Conservation (phyloP, 169 alveolate species). For the Babesia bovis region DNA sequence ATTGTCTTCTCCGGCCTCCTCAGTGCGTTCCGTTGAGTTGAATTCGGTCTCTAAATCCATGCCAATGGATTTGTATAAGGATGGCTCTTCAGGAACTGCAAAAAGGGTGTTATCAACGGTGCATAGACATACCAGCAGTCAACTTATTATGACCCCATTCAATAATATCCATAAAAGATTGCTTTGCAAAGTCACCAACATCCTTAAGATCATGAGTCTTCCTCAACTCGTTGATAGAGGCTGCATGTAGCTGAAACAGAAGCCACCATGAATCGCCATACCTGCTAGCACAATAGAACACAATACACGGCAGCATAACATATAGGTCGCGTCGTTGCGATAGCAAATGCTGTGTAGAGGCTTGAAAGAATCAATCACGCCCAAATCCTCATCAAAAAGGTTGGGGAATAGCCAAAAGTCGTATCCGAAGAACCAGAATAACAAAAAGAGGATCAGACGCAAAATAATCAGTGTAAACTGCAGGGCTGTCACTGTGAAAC, state of each 20-base stretch:
- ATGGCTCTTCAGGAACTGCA: constrained; percentile 68
- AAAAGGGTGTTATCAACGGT: constrained; percentile 21
- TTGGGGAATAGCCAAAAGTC: constrained; percentile 86
- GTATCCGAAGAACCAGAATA: constrained; percentile 83
- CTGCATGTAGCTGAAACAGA: constrained; percentile 1
- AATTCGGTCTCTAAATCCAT: constrained; percentile 60
- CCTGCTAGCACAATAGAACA: constrained; percentile 82
- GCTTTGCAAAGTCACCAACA: constrained; percentile 80
- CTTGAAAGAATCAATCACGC: constrained; percentile 83
- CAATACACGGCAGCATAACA: constrained; percentile 74
- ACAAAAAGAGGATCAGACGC: constrained; percentile 73
- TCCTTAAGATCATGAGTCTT: constrained; percentile 81
- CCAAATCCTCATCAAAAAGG: constrained; percentile 85
- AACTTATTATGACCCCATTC: constrained; percentile 86
- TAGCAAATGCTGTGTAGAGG: constrained; percentile 75
- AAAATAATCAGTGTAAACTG: constrained; percentile 69
- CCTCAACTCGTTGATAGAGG: constrained; percentile 77
- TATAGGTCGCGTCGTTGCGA: constrained; percentile 73
- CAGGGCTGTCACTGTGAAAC: neutral
- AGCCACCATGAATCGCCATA: neutral
- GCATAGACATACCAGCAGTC: constrained; percentile 57
- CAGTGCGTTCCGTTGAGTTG: constrained; percentile 32
- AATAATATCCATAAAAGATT: constrained; percentile 80
- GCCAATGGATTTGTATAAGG: constrained; percentile 70
- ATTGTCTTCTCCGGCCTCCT: constrained; percentile 62